These are phyloP conservation scores for Galerina sulciceps DNA, from an alignment of 768 basidiomycete species.

Conservation along the genomic window DNA sequence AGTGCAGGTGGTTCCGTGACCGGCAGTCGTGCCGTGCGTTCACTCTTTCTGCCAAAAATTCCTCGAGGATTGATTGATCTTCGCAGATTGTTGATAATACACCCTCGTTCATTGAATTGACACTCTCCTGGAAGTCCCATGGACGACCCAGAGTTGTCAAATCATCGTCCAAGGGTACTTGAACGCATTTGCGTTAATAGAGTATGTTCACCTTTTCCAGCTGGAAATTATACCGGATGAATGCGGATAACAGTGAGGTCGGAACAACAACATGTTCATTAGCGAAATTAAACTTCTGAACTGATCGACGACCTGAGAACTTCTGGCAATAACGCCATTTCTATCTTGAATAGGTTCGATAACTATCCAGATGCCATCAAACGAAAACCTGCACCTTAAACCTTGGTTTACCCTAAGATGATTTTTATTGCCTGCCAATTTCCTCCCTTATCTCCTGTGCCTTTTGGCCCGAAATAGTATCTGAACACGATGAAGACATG, in stretches of 20 bases:
- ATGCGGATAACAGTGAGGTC: conserved; percentile 13
- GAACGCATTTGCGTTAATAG: conserved; percentile 9
- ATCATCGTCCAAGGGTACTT: conserved; percentile 9
- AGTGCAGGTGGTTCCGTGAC: conserved; percentile 86
- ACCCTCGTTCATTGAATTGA: conserved; percentile 8
- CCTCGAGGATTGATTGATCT: conserved; percentile 5
- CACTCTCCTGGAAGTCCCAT: conserved; percentile 16
- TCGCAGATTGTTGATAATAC: conserved; percentile 13
- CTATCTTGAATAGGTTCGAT: conserved; percentile 17
- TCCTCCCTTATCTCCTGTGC: conserved; percentile 56
- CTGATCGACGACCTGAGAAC: conserved; percentile 27
- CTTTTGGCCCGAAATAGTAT: conserved; percentile 62
- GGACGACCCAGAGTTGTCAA: conserved; percentile 2
- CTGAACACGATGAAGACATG: conserved; percentile 69
- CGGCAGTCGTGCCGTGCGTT: conserved; percentile 17
- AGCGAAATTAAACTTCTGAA: conserved; percentile 48
- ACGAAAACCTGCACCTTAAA: conserved; percentile 16
- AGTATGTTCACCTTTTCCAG: conserved; percentile 7
- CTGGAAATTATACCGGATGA: conserved; percentile 10
- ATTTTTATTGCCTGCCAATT: conserved; percentile 9
- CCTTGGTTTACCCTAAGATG: conserved; percentile 14
- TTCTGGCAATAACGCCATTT: conserved; percentile 13
- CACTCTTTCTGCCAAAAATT: conserved; percentile 7
- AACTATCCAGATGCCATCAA: conserved; percentile 20
- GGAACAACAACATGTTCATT: conserved; percentile 34